phyloP scores from a whole-genome alignment of 495 filamentous ascomycete species.

The Xylaria intraflava region DNA sequence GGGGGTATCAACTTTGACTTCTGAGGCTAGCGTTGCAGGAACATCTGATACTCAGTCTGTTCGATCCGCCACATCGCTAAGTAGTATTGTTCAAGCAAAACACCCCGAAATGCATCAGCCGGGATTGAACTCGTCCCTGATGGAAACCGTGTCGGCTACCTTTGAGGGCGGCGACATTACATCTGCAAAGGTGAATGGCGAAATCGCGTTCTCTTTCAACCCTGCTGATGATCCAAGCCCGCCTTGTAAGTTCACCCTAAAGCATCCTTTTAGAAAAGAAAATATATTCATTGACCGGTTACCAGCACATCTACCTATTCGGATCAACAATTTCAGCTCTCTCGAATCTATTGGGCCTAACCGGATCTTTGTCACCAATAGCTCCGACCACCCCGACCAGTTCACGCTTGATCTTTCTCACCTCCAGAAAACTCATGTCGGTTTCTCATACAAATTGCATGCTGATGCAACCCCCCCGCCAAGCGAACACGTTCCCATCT shows the following conservation, averaged over 20 bases:
- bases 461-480: constrained; percentile 55
- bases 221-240: constrained; percentile 40
- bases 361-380: constrained; percentile 73
- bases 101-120: constrained; percentile 78
- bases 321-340: constrained; percentile 83
- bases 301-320: constrained; percentile 57
- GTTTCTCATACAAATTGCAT: constrained; percentile 95
- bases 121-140: constrained; percentile 82
- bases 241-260: constrained; percentile 26
- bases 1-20: constrained; percentile 39
- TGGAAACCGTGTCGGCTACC: constrained; percentile 82
- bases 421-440: constrained; percentile 64
- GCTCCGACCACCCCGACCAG: constrained; percentile 66
- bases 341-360: constrained; percentile 95
- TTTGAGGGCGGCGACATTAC: constrained; percentile 69
- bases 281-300: constrained; percentile 3
- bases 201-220: constrained; percentile 85
- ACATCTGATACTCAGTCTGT: constrained; percentile 86
- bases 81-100: constrained; percentile 52
- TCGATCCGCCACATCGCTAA: constrained; percentile 76
- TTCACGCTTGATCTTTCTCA: constrained; percentile 68
- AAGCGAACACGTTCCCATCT: constrained; percentile 57
- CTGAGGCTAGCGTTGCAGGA: constrained; percentile 44
- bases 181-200: constrained; percentile 73
- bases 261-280: background rate